Conservation (phyloP, 1,139 yeast species). For the Magnusiomyces fungicola region DNA sequence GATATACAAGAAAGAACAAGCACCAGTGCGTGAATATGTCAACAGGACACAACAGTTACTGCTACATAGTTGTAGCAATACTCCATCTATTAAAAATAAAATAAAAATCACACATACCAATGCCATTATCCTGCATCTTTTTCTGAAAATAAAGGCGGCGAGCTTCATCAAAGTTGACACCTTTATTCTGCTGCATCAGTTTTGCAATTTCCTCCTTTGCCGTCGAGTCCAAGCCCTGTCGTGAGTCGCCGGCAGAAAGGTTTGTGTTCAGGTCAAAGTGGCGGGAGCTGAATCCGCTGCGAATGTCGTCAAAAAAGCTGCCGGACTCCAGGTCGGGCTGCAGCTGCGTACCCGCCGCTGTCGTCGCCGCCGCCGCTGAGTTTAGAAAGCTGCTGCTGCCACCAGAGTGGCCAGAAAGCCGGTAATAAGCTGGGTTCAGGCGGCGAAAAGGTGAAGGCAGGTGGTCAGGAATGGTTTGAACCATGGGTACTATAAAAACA, state of each 20-base stretch:
- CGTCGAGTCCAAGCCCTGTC: conserved; percentile 53
- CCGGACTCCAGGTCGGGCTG: not conserved
- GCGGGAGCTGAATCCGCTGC: conserved; percentile 56
- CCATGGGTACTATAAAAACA: not conserved
- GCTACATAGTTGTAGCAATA: too few species aligned
- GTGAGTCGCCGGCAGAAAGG: conserved; percentile 40
- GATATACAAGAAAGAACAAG: not conserved
- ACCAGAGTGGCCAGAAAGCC: not conserved
- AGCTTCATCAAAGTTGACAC: conserved; percentile 62
- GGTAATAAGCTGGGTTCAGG: not conserved
- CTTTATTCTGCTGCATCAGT: conserved; percentile 46
- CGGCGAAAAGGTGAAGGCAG: not conserved
- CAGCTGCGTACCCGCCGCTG: not conserved
- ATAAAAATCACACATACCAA: conserved; percentile 33
- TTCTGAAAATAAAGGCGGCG: conserved; percentile 45
- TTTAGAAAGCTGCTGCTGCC: not conserved
- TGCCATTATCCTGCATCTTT: conserved; percentile 45
- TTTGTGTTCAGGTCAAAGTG: conserved; percentile 48
- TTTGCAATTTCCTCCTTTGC: conserved; percentile 46
- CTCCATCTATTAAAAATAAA: not conserved
- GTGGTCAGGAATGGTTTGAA: not conserved
- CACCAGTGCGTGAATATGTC: too few species aligned
- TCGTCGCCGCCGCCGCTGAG: too few species aligned
- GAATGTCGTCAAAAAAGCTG: conserved; percentile 42
- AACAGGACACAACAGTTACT: too few species aligned